Evolutionary conservation across 805 yeast genomes (phyloP).

Genomic region (Barnettozyma sp.): DNA sequence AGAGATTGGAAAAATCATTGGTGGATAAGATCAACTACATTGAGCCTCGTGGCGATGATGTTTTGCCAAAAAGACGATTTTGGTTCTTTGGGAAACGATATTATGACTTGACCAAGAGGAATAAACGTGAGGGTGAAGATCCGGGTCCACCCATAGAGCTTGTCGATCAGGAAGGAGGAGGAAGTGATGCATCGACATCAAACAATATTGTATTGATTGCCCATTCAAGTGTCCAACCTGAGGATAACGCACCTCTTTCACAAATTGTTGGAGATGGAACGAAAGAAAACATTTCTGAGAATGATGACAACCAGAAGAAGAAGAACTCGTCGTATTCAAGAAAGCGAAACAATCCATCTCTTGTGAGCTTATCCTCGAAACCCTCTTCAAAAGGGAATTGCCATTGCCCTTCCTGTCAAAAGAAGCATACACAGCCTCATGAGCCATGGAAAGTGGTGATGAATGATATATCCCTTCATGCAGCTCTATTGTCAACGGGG

Average conservation of each 20-base stretch:
- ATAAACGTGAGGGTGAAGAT: neutral
- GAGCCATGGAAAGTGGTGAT: conserved; percentile 28
- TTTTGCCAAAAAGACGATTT: conserved; percentile 9
- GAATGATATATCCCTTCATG: conserved; percentile 33
- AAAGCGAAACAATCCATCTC: conserved; percentile 7
- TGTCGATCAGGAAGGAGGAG: conserved; percentile 3
- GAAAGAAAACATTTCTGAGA: neutral
- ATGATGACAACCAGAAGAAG: neutral
- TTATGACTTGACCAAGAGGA: conserved; percentile 1
- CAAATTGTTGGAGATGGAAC: neutral
- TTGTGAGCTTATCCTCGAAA: conserved; percentile 4
- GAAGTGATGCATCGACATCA: neutral
- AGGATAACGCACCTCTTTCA: neutral
- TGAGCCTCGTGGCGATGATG: conserved; percentile 4
- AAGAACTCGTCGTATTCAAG: conserved; percentile 12
- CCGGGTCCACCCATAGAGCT: conserved; percentile 4
- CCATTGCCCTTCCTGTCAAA: conserved; percentile 3
- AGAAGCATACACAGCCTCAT: conserved; percentile 3
- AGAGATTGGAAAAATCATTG: conserved; percentile 5
- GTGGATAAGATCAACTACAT: conserved; percentile 11
- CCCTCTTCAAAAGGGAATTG: conserved; percentile 6
- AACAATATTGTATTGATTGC: conserved; percentile 13
- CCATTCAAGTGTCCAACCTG: conserved; percentile 7
- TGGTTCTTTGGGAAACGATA: conserved; percentile 14
- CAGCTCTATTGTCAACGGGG: conserved; percentile 34